Evolutionary conservation across 164 flowering plant species (phyloP), one percentile per base, ranked within the genome.

Genomic region (Vitis labrusca): DNA sequence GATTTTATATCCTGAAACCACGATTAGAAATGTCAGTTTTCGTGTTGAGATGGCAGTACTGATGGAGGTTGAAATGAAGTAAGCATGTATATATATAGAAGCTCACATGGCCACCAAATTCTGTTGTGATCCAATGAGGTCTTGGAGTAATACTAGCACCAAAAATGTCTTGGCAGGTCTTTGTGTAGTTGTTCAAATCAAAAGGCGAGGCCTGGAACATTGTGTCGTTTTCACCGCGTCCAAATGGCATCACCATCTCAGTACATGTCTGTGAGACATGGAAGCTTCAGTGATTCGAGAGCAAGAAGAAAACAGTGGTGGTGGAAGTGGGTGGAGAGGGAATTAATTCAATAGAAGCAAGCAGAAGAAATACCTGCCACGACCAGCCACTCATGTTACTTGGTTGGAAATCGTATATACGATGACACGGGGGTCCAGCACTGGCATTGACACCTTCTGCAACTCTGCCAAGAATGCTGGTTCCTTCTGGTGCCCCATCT

Each of bases 41-140:
- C 9, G 52, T 58, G 44, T 8, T 13, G 9, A 27, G 7, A 37
- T 37, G 44, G 44, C 44, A 16, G 6, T 2, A 19, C 12, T 3
- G n/a, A 30, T 1, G 1, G 56, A 12, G 27, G 27, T n/a, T 10
- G 37, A 10, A 37, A 64, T 3, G 58, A 64, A 37, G 44, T 37
- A 37, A 13, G 16, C 27, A 67, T 13, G n/a, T 14, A 17, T 10
- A 3, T 49, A 23, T 3, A 37, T 37, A 37, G 2, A 16, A 56
- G 64, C 78, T 54, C 79, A 89, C 93, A 64, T 83, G 87, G 32
- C 88, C 91, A 50, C 92, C 93, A 72, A 76, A 91, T n/a, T 89
- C 82, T 19, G 88, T 85, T 1, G 86, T 79, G 60, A 81, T 65
- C 97, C 93, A 91, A 59, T 89, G 91, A 17, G 89, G 89, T 57